Evolutionary conservation across 768 basidiomycete species (phyloP), one percentile per base, ranked within the genome.

Genomic region (Rhodotorula toruloides): DNA sequence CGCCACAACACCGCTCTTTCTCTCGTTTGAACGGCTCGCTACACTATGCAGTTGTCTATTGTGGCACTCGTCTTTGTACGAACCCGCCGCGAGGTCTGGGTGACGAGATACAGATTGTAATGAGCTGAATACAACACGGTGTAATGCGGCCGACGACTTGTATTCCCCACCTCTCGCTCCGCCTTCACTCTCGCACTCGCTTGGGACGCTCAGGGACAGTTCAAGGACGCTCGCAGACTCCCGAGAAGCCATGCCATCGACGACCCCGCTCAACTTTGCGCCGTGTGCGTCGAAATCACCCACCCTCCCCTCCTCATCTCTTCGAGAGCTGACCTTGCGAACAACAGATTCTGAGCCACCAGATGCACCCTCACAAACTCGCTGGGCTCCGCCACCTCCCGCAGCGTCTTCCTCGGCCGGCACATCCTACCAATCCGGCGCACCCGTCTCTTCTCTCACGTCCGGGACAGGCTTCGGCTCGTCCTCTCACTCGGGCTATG

Each of bases 221-320:
- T 14, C 17, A 4, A 13, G 31, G 31, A 42, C 46, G n/a, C n/a
- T n/a, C n/a, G n/a, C n/a, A 34, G 53, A n/a, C n/a, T 4, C 29
- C 29, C 40, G 40, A 31, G 22, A 17, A 12, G 34, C 21, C 19
- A 53, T 53, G 50, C 6, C 29, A 0, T 29, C 32, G 8, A 40
- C 66, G 1, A 68, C 32, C 8, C 49, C 63, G 2, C 60, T 70
- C 50, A 70, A 70, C 48, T 70, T 70, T n/a, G 68, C 68, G 0
- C 68, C 68, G 10, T 70, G 68, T 65, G 14, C 29, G 58, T 22
- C n/a, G 14, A 21, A 11, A 21, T 8, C 8, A 36, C 56, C 44
- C 43, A 46, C 17, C 32, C 46, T 4, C 40, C 16, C 36, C 43
- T 29, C 32, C 13, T 31, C 12, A n/a, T 27, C 36, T 27, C 43